Base-by-base conservation (phyloP, 768 basidiomycete species). In the Suillus subaureus region DNA sequence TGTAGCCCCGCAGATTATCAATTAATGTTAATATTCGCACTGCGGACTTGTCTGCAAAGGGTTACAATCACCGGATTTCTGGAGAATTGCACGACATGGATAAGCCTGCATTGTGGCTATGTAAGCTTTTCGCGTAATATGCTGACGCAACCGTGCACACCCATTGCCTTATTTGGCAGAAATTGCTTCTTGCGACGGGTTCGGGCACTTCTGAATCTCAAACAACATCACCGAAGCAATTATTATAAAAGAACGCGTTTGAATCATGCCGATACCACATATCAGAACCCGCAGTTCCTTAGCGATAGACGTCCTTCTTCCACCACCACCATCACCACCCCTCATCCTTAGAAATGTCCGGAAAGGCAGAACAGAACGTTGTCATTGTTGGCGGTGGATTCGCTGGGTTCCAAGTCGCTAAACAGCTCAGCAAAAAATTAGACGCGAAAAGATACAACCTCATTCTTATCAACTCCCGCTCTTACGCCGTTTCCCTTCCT, bases 311-410 rank as follows among this genome's bases (percentile, higher is more conserved):
- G 18, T 8, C 21, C 49, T 31, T 45, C 7, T 28, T 6, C 15
- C 26, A 7, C 5, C 18, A 39, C 8, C 11, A 33, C 23, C 37
- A n/a, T 16, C 23, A 47, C 49, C 39, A 37, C 43, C 23, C 35
- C 26, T 1, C 11, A 54, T 21, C 28, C 69, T 57, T 6, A 26
- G 23, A 67, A 54, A 67, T 71, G 66, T 31, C 67, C 16, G 61
- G 64, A 16, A 73, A 69, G 51, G 79, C 58, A 42, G 40, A 40
- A 28, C 58, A 74, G 65, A 72, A 80, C 68, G 79, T 90, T 39
- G 77, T 90, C 67, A 76, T 89, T 61, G 87, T 88, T 51, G 90
- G 86, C 35, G 89, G 87, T 60, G 78, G 75, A n/a, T 67, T 11
- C 21, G 82, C 81, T 1, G 89, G 89, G 15, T 74, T 78, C 35